These are phyloP conservation scores for Cucumis sativus DNA, from an alignment of 306 rosid genomes.

Conservation along the genomic window DNA sequence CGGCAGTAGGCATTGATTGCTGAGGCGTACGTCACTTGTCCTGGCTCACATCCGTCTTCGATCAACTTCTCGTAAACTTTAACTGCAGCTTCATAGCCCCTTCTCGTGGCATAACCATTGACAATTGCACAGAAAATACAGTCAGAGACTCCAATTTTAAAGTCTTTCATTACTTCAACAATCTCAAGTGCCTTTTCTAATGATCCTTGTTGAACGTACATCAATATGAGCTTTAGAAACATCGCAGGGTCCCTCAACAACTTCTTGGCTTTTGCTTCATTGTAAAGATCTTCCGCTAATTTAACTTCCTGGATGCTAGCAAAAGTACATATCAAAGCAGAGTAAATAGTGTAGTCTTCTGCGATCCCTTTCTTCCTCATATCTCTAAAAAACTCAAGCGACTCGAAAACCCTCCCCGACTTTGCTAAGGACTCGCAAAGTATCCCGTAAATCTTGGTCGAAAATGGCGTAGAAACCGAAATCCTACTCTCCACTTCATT, in stretches of 20 bases:
- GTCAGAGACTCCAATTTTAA: slow-evolving; percentile 38
- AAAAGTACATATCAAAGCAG: slow-evolving; percentile 40
- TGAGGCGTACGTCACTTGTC: slow-evolving; percentile 66
- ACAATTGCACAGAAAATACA: slow-evolving; percentile 48
- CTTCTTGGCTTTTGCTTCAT: slow-evolving; percentile 34
- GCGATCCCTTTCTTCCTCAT: slow-evolving; percentile 24
- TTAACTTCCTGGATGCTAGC: slow-evolving; percentile 29
- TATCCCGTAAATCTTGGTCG: slow-evolving; percentile 26
- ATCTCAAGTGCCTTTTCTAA: slow-evolving; percentile 46
- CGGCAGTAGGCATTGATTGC: slow-evolving; percentile 46
- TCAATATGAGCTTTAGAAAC: slow-evolving; percentile 39
- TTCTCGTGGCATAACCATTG: slow-evolving; percentile 42
- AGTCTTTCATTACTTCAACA: slow-evolving; percentile 34
- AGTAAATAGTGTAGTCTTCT: slow-evolving; percentile 31
- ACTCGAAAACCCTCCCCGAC: slow-evolving; percentile 39
- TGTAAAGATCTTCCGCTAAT: slow-evolving; percentile 35
- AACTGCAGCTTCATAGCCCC: slow-evolving; percentile 32
- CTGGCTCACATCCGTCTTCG: slow-evolving; percentile 40
- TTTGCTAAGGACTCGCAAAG: slow-evolving; percentile 35
- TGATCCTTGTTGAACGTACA: slow-evolving; percentile 51
- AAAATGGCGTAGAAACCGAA: slow-evolving; percentile 14
- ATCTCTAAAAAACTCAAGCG: slow-evolving; percentile 40
- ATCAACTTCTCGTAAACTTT: slow-evolving; percentile 30
- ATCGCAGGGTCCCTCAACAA: slow-evolving; percentile 42
- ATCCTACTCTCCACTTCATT: slow-evolving; percentile 22